phyloP scores from a whole-genome alignment of 345 rosid genomes.

The Eucalyptus decipiens region DNA sequence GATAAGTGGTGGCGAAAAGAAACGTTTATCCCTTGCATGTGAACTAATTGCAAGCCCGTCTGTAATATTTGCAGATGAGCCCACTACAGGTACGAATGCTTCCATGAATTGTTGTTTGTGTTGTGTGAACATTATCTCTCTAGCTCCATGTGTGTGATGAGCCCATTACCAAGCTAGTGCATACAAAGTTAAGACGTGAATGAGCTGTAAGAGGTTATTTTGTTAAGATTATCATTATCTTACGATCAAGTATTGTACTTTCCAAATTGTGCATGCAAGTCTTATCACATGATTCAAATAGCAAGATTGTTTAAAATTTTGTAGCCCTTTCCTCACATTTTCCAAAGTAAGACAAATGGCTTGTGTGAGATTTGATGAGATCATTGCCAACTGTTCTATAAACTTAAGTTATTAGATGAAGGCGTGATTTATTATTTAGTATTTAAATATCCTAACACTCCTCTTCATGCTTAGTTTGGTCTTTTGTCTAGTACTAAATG shows the following conservation, averaged over 20 bases:
- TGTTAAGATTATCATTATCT: background rate
- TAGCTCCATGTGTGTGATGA: background rate
- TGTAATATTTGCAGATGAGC: constrained; percentile 95
- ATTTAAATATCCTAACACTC: too few species aligned
- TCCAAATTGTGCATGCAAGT: background rate
- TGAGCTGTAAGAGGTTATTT: background rate
- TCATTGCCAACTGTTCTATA: too few species aligned
- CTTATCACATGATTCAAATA: background rate
- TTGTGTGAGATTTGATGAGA: too few species aligned
- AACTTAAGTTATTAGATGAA: too few species aligned
- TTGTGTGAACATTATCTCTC: background rate
- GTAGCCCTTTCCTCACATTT: background rate
- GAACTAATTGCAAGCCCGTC: constrained; percentile 99
- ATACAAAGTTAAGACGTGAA: background rate
- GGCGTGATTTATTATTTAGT: too few species aligned
- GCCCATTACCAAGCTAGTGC: background rate
- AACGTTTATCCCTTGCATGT: constrained; percentile 79
- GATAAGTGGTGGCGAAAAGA: constrained; percentile 97
- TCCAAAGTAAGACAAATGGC: background rate
- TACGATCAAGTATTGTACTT: background rate
- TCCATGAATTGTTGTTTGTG: background rate
- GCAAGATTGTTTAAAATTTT: background rate
- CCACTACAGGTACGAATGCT: constrained; percentile 65
- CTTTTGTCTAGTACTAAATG: too few species aligned
- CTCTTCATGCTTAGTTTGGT: too few species aligned